Conservation (phyloP, 1,284 basidiomycete genomes). For the Pyrrhoderma noxium region DNA sequence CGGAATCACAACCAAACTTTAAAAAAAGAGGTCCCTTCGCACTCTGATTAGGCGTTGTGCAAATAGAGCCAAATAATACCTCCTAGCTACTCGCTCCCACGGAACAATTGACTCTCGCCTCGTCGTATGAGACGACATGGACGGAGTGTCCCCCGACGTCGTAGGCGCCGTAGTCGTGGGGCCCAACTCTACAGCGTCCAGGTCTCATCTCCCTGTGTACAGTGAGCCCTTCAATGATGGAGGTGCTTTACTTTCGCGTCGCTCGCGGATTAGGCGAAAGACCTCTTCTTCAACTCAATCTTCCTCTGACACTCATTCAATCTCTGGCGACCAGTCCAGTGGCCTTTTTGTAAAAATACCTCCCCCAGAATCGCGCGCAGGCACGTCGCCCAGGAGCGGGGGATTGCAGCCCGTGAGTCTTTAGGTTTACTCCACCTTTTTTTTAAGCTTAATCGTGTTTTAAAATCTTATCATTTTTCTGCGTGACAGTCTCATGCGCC, state of each 20-base stretch:
- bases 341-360: constrained; percentile 18
- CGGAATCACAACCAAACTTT: too few species aligned
- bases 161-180: too few species aligned
- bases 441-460: not conserved
- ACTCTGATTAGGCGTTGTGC: too few species aligned
- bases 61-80: too few species aligned
- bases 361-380: constrained; percentile 1
- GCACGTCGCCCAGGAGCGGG: constrained; percentile 11
- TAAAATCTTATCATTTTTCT: constrained; percentile 1
- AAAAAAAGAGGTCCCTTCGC: too few species aligned
- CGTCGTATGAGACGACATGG: too few species aligned
- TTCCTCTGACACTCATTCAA: constrained; percentile 14
- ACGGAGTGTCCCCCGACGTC: too few species aligned
- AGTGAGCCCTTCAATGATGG: constrained; percentile 1
- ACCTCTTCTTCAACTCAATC: constrained; percentile 7
- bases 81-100: too few species aligned
- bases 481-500: constrained; percentile 11
- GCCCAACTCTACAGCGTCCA: too few species aligned
- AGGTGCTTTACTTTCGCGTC: constrained; percentile 9
- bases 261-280: constrained; percentile 14
- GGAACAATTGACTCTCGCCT: too few species aligned
- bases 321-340: constrained; percentile 15
- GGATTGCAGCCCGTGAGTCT: constrained; percentile 6
- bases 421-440: not conserved
- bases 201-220: too few species aligned